Evolutionary conservation across 495 filamentous ascomycete genomes (phyloP).

Genomic region (Penicillium ochrochloron): DNA sequence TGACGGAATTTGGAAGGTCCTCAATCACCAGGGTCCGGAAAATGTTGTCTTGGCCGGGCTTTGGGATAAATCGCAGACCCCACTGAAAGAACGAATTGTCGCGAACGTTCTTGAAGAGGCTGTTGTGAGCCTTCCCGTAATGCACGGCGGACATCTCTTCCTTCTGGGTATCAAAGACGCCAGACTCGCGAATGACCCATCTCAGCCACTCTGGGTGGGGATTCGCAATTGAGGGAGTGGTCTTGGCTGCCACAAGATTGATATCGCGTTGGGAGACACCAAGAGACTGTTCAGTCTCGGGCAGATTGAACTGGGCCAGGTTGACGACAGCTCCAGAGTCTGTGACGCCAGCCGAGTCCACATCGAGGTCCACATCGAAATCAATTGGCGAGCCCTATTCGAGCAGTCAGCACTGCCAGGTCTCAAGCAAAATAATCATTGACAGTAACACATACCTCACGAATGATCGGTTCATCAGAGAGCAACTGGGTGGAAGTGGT

Average conservation of each 20-base stretch:
- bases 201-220: slow-evolving; percentile 23
- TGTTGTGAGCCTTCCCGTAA: not conserved
- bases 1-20: slow-evolving; percentile 27
- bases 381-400: slow-evolving; percentile 7
- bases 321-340: not conserved
- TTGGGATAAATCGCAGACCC: slow-evolving; percentile 41
- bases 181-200: slow-evolving; percentile 34
- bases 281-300: not conserved
- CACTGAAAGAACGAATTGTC: slow-evolving; percentile 38
- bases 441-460: slow-evolving; percentile 3
- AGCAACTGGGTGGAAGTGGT: not conserved
- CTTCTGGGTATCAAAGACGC: slow-evolving; percentile 26
- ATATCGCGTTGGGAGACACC: not conserved
- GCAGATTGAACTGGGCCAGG: not conserved
- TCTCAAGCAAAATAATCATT: not conserved
- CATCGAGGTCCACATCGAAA: not conserved
- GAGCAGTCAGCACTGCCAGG: not conserved
- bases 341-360: not conserved
- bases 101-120: slow-evolving; percentile 23
- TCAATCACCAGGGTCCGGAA: slow-evolving; percentile 43
- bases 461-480: slow-evolving; percentile 4
- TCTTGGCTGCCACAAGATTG: not conserved
- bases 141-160: not conserved
- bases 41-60: slow-evolving; percentile 18
- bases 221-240: not conserved